Base-by-base conservation (phyloP, 2,329 filamentous ascomycete species). In the Mycocentrospora acerina region DNA sequence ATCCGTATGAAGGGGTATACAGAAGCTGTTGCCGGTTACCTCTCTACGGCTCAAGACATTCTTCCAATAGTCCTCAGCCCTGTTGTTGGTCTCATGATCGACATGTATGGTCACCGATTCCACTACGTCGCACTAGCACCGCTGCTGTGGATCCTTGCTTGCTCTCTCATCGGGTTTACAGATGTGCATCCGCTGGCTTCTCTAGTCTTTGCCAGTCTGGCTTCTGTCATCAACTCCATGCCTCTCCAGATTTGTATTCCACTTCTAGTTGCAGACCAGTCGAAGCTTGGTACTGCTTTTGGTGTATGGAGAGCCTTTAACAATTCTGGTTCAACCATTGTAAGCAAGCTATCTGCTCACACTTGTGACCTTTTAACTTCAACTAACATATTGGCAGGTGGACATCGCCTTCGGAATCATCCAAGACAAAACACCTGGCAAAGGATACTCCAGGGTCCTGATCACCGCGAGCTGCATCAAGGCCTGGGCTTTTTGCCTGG, bases 231-330 rank as follows among this genome's bases (percentile, higher is more conserved):
- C 29, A 37, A 37, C 14, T 16, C 13, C 7, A 37, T 37, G 35
- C 35, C 29, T 7, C 22, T 32, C 2, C 35, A 32, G 14, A 32
- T 37, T 9, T 37, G 35, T 27, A 37, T 31, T 4, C 35, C 29
- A 8, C 29, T 37, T 10, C 12, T 37, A 3, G 35, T 37, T 6
- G 35, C 35, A n/a, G 35, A 37, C 11, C 35, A 37, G 14, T 30
- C 24, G 10, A 37, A 37, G 7, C 19, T 37, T 4, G 35, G 35
- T 7, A 37, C 29, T 2, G 35, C 28, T 7, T 37, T 37, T 19
- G 35, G 35, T 15, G 19, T 37, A 8, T 32, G 29, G 35, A 17
- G 35, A 17, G 35, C 35, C 4, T 37, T 37, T 24, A 37, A 37
- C 22, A 37, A 37, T 15, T 37, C 29, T 2, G 35, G 35, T 4